Base-by-base conservation (phyloP, 805 yeast species). In the Geotrichum ghanense region DNA sequence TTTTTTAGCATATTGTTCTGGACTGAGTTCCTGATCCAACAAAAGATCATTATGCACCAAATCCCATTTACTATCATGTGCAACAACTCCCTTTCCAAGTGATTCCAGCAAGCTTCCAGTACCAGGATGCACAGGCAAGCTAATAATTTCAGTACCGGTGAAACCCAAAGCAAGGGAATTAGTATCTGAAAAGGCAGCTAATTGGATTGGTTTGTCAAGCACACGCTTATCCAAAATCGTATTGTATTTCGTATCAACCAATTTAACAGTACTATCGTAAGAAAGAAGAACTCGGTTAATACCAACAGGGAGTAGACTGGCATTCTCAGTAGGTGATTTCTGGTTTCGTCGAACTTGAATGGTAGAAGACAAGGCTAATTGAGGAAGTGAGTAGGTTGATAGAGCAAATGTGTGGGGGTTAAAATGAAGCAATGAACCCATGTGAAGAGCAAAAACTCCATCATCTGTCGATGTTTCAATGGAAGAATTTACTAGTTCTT, bases 51-150 rank as follows among this genome's bases (percentile, higher is more conserved):
- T 45, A 45, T 48, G 45, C 19, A 48, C 54, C 35, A 48, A 48
- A 43, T 45, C 45, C 52, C 47, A 54, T 37, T 25, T 44, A 37
- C 50, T 49, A 14, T 47, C 51, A 1, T 44, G 45, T 10, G 41
- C 43, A 34, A 56, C 55, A 24, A 78, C 66, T 34, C 81, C 75
- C 56, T 78, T 82, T 22, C 89, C 89, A 23, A 85, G 59, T 10
- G 84, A 76, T 54, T 83, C 88, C 49, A 76, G 74, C 49, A 85
- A 68, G 44, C 74, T 75, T 55, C 85, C 84, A 31, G 75, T 64
- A 3, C 92, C 94, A 27, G 79, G 76, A 50, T 80, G 76, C 34
- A 81, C 59, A 27, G 64, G 64, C 9, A 65, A 34, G 7, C 61
- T 68, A 4, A 56, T 51, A 6, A 63, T 41, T 24, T 56, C 63